Base-by-base conservation (phyloP, 1,284 basidiomycete species). In the Papiliotrema fonsecae region DNA sequence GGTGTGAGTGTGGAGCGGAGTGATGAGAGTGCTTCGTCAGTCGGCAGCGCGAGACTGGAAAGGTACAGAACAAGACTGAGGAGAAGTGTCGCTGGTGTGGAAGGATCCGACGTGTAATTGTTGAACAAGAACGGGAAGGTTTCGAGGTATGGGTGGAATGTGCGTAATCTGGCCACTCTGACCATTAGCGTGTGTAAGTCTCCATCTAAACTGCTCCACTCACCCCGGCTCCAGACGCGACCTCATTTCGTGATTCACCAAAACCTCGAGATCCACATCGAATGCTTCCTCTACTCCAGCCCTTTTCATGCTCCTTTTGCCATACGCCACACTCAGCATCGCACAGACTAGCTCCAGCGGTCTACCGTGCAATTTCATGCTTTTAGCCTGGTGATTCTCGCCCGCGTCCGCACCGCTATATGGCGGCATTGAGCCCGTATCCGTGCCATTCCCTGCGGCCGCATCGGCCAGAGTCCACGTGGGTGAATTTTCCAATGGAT, bases 71-170 rank as follows among this genome's bases (percentile, higher is more conserved):
- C 51, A 1, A 55, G 41, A 5, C 60, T 45, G 9, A 68, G 45
- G 4, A 70, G 53, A 1, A 72, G 54, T 28, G 56, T 42, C 13
- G 52, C 51, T 11, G 52, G 43, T 10, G 42, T 32, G 4, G 50
- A 47, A 9, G 51, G 39, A 7, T 49, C 38, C 7, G 36, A 22
- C 25, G 36, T 38, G 40, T 55, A 52, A 6, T 47, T 25, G n/a
- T 44, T 47, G 27, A 62, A 60, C 24, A 70, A 49, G 16, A 51
- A 45, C 9, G 50, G 22, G 2, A 72, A 40, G 22, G 57, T 42
- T 10, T 69, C 65, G 31, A 72, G 56, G 41, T 69, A 68, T 3
- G 68, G 67, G 42, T 72, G 69, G 14, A 57, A 63, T 13, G 61
- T 60, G 14, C 57, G 55, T 13, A 72, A 52, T 45, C 64, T 60